Conservation (phyloP, 352 stramenopile species). For the Phytophthora palmivora region DNA sequence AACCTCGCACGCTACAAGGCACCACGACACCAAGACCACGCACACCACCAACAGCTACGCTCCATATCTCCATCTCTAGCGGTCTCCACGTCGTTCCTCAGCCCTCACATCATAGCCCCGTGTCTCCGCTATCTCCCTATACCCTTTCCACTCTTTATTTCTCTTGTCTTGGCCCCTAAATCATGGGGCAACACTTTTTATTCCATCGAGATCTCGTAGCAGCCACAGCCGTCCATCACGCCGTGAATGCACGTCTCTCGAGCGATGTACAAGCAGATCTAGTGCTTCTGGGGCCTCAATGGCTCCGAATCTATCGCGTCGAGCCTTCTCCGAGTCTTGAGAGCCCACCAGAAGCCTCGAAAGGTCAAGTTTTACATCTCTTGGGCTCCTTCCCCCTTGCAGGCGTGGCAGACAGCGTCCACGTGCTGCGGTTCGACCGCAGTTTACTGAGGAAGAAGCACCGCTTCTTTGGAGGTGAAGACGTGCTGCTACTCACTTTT, state of each 20-base stretch:
- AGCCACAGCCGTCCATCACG: constrained; percentile 80
- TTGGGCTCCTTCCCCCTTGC: constrained; percentile 77
- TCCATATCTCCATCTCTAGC: no score
- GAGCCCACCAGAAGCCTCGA: constrained; percentile 21
- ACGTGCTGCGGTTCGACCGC: constrained; percentile 77
- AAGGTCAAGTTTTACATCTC: constrained; percentile 77
- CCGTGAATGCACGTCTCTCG: constrained; percentile 67
- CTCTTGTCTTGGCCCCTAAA: neutral
- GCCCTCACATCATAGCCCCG: constrained; percentile 2
- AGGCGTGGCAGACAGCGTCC: constrained; percentile 71
- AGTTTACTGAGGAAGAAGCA: constrained; percentile 71
- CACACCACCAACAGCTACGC: no score
- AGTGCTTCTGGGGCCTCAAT: constrained; percentile 77
- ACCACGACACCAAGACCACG: no score
- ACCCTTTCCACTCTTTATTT: neutral
- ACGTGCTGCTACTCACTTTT: constrained; percentile 85
- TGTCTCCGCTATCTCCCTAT: neutral
- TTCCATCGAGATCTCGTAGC: constrained; percentile 84
- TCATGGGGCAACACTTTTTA: constrained; percentile 88
- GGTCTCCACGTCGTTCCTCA: neutral
- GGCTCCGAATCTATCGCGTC: constrained; percentile 81
- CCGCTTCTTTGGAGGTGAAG: constrained; percentile 71
- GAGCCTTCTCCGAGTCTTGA: constrained; percentile 54
- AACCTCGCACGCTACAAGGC: no score
- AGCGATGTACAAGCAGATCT: constrained; percentile 77